Evolutionary conservation across 2,329 filamentous ascomycete genomes (phyloP).

Genomic region (Botrytis squamosa): DNA sequence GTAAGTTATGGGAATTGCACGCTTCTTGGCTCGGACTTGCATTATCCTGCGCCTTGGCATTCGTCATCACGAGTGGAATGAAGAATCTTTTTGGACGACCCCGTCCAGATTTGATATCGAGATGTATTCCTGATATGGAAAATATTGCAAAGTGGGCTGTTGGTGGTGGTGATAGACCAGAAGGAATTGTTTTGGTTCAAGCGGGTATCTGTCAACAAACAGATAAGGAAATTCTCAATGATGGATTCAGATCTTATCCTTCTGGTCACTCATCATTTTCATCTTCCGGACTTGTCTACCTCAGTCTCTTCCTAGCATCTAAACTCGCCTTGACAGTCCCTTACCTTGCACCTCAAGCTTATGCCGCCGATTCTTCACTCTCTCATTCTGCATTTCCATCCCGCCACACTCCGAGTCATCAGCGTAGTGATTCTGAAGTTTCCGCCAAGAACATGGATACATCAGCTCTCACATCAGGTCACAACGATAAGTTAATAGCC

Average conservation of each 20-base stretch:
- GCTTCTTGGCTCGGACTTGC: conserved; percentile 80
- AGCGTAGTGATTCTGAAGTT: neutral
- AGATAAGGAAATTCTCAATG: conserved; percentile 61
- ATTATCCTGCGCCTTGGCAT: conserved; percentile 68
- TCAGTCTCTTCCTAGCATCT: conserved; percentile 82
- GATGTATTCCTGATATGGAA: conserved; percentile 73
- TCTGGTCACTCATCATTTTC: conserved; percentile 74
- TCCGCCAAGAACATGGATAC: conserved; percentile 15
- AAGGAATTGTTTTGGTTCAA: conserved; percentile 65
- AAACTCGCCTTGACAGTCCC: conserved; percentile 76
- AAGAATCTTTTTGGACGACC: conserved; percentile 72
- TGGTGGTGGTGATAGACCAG: conserved; percentile 53
- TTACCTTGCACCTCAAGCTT: conserved; percentile 56
- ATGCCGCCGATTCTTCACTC: conserved; percentile 47
- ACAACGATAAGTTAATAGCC: conserved; percentile 43
- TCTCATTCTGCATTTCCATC: conserved; percentile 72
- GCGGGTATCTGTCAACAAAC: conserved; percentile 71
- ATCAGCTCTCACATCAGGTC: conserved; percentile 30
- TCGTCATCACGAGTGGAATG: conserved; percentile 80
- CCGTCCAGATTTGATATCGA: conserved; percentile 61
- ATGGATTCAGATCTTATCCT: conserved; percentile 84
- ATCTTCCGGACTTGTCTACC: conserved; percentile 78
- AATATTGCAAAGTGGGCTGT: conserved; percentile 61
- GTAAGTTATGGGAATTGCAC: conserved; percentile 90
- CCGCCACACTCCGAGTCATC: conserved; percentile 43